These are phyloP conservation scores for Pyricularia sp. DNA, from an alignment of 2,329 filamentous ascomycete genomes.

Conservation along the genomic window DNA sequence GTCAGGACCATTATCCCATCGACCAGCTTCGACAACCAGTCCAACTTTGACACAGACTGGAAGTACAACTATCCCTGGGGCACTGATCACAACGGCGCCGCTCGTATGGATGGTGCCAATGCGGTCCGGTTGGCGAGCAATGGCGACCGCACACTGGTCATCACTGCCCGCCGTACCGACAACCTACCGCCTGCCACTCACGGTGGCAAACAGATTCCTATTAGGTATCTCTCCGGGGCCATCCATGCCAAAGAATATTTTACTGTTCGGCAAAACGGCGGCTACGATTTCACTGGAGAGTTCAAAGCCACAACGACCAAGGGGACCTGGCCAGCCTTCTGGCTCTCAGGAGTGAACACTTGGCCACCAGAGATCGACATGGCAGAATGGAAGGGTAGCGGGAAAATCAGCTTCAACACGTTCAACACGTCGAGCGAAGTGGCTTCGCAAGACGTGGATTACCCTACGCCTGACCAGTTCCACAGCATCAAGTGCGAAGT, in stretches of 20 bases:
- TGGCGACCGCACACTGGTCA: constrained; percentile 27
- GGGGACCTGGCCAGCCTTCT: constrained; percentile 50
- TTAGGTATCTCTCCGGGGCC: constrained; percentile 43
- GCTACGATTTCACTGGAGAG: constrained; percentile 31
- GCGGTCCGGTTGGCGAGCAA: constrained; percentile 24
- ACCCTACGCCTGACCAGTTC: constrained; percentile 33
- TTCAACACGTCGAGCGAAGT: constrained; percentile 39
- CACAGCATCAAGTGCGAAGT: constrained; percentile 42
- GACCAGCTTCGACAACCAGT: constrained; percentile 26
- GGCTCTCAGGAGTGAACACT: constrained; percentile 42
- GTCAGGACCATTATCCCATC: constrained; percentile 27
- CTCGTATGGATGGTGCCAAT: constrained; percentile 41
- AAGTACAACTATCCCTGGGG: constrained; percentile 48
- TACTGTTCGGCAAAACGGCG: constrained; percentile 25
- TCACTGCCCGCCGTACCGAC: constrained; percentile 34
- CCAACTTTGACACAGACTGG: constrained; percentile 33
- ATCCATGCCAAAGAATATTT: constrained; percentile 30
- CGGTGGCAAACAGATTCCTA: constrained; percentile 29
- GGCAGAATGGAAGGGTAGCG: constrained; percentile 52
- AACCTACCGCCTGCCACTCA: constrained; percentile 27
- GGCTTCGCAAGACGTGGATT: constrained; percentile 35
- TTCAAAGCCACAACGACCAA: constrained; percentile 28
- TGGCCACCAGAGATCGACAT: constrained; percentile 54
- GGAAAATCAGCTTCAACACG: constrained; percentile 47
- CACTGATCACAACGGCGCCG: constrained; percentile 46